These are phyloP conservation scores for Coemansia sp. DNA, from an alignment of 192 early-diverging fungal species.

Conservation along the genomic window DNA sequence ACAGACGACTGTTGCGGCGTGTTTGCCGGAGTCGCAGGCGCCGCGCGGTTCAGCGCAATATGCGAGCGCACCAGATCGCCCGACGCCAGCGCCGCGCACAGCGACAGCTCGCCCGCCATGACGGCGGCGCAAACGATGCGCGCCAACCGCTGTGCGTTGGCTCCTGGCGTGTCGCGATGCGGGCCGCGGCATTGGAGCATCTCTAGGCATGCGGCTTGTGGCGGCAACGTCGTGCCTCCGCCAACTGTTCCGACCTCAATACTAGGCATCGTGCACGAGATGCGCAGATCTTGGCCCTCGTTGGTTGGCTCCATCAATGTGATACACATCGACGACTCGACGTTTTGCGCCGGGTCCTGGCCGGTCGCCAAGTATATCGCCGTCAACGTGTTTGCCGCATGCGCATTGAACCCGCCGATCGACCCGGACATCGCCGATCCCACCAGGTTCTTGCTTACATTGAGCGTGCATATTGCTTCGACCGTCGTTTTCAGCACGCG, in stretches of 20 bases:
- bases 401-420: slow-evolving; percentile 91
- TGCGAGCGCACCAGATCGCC: slow-evolving; percentile 88
- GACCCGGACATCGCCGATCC: slow-evolving; percentile 93
- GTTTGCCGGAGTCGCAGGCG: slow-evolving; percentile 39
- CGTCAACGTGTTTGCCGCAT: slow-evolving; percentile 91
- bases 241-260: slow-evolving; percentile 94
- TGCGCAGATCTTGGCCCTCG: slow-evolving; percentile 72
- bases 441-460: slow-evolving; percentile 86
- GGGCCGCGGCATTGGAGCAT: slow-evolving; percentile 86
- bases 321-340: slow-evolving; percentile 90
- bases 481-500: slow-evolving; percentile 88
- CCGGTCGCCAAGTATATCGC: slow-evolving; percentile 89
- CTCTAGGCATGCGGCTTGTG: slow-evolving; percentile 85
- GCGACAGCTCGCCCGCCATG: slow-evolving; percentile 89
- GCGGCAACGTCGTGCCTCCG: slow-evolving; percentile 80
- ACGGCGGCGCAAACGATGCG: slow-evolving; percentile 83
- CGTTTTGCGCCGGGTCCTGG: slow-evolving; percentile 95
- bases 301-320: slow-evolving; percentile 90
- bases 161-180: slow-evolving; percentile 71
- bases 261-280: slow-evolving; percentile 90
- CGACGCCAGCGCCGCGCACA: slow-evolving; percentile 81
- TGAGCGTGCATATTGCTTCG: slow-evolving; percentile 70
- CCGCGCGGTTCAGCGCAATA: slow-evolving; percentile 81
- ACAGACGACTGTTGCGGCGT: slow-evolving; percentile 29
- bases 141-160: slow-evolving; percentile 82